A percentile compares a stretch with the other conserved stretches of the same genome.
Evolutionary conservation across 2,329 filamentous ascomycete species (phyloP).

Genomic region (Colletotrichum shisoi): DNA sequence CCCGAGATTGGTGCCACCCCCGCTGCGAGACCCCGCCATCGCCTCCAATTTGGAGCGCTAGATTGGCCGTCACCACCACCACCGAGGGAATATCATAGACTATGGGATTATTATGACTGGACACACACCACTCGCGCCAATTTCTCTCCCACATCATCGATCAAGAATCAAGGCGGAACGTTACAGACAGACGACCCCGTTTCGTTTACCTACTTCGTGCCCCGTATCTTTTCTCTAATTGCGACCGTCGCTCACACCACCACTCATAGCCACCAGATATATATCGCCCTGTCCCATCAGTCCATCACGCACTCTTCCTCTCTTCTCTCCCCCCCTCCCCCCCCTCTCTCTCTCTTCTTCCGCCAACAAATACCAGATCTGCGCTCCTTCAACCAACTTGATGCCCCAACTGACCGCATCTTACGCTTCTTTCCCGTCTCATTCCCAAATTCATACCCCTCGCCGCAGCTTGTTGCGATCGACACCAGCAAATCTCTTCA

Average conservation of each 20-base stretch:
- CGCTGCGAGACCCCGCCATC: conserved; percentile 39
- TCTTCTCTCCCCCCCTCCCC: not conserved
- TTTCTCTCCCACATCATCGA: conserved; percentile 35
- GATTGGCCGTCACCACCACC: conserved; percentile 33
- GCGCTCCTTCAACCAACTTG: conserved; percentile 23
- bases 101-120: not conserved
- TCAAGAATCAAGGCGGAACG: conserved; percentile 13
- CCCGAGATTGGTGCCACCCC: conserved; percentile 38
- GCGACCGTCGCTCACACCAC: conserved; percentile 31
- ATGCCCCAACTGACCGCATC: conserved; percentile 36
- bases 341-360: not conserved
- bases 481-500: conserved; percentile 42
- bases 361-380: not conserved
- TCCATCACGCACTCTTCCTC: not conserved
- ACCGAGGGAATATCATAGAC: not conserved
- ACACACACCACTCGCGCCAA: conserved; percentile 21
- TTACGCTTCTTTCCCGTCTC: not conserved
- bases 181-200: conserved; percentile 37
- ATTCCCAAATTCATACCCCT: conserved; percentile 20
- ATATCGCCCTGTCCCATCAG: conserved; percentile 27
- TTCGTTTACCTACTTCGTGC: not conserved
- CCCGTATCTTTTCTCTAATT: conserved; percentile 22
- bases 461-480: conserved; percentile 27
- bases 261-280: conserved; percentile 23
- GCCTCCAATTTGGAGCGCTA: conserved; percentile 21